Base-by-base conservation (phyloP, 2,329 filamentous ascomycete genomes). In the Chalaropsis thielavioides region DNA sequence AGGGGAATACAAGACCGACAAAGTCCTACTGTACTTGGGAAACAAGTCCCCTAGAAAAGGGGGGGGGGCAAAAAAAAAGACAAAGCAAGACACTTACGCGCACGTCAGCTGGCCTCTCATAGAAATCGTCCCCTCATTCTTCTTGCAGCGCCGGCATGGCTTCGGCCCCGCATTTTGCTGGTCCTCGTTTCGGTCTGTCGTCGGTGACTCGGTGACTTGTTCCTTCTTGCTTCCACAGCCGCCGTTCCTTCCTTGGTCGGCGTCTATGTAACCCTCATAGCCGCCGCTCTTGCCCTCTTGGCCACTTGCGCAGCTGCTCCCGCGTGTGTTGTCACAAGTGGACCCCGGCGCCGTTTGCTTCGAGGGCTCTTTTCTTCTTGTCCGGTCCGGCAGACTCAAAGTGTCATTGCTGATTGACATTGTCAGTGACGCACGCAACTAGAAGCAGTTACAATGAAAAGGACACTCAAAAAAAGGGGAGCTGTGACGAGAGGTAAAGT, bases 101-200 rank as follows among this genome's bases (percentile, higher is more conserved):
- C 71, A 72, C 40, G 70, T 68, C 24, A 70, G 67, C 19, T 72
- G 65, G n/a, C 65, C 65, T 24, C 65, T 58, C 62, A 67, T 64
- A 2, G 62, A 62, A 41, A 67, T 64, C 17, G 49, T 19, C 11
- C 65, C 65, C 27, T 62, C 65, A 22, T 64, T 62, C 17, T 56
- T 61, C 58, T 67, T 67, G 51, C 65, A 67, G 24, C 65, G 58
- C 17, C 65, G 62, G 56, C 65, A 67, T 35, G 49, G 59, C 60
- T 64, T 62, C 19, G 65, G 62, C 10, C 62, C 62, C 41, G 35
- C 59, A 51, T 64, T 60, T 17, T 63, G 49, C 51, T 24, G 51
- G 6, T 31, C 43, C 13, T 19, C 6, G 19, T 35, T 19, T 60
- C 44, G 31, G 38, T 22, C 15, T 58, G 54, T 17, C 54, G 54